These are phyloP conservation scores for Kodamaea jinghongensis DNA, from an alignment of 805 yeast genomes.

Conservation along the genomic window DNA sequence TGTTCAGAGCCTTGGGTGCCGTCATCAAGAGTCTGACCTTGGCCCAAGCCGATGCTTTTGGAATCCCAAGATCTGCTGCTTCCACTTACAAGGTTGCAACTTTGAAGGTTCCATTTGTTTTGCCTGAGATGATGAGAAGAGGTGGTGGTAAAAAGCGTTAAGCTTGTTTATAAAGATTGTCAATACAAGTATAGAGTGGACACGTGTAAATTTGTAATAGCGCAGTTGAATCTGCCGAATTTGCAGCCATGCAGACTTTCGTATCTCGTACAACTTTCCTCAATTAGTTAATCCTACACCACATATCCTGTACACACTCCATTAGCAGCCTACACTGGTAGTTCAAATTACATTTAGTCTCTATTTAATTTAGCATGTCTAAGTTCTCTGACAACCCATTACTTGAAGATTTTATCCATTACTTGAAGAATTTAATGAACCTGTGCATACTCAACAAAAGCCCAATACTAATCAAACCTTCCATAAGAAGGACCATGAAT, in stretches of 20 bases:
- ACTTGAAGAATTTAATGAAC: constrained; percentile 2
- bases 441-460: constrained; percentile 8
- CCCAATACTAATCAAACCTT: constrained; percentile 6
- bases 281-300: too few species aligned
- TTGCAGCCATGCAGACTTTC: too few species aligned
- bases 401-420: background rate
- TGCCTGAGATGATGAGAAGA: constrained; percentile 79
- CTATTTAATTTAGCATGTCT: too few species aligned
- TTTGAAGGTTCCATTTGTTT: constrained; percentile 81
- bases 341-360: too few species aligned
- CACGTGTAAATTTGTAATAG: too few species aligned
- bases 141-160: constrained; percentile 24
- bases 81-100: constrained; percentile 74
- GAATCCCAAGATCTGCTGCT: constrained; percentile 58
- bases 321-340: too few species aligned
- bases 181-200: background rate
- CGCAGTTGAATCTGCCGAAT: too few species aligned
- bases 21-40: constrained; percentile 65
- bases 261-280: too few species aligned
- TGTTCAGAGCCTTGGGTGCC: constrained; percentile 84
- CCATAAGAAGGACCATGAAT: constrained; percentile 9
- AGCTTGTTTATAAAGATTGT: background rate
- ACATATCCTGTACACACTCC: too few species aligned
- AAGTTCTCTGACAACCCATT: too few species aligned
- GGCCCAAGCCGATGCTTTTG: constrained; percentile 72